A percentile compares a stretch with the other conserved stretches of the same genome.
Conservation (phyloP, 129 eudicot genomes). For the Tagetes patula region DNA sequence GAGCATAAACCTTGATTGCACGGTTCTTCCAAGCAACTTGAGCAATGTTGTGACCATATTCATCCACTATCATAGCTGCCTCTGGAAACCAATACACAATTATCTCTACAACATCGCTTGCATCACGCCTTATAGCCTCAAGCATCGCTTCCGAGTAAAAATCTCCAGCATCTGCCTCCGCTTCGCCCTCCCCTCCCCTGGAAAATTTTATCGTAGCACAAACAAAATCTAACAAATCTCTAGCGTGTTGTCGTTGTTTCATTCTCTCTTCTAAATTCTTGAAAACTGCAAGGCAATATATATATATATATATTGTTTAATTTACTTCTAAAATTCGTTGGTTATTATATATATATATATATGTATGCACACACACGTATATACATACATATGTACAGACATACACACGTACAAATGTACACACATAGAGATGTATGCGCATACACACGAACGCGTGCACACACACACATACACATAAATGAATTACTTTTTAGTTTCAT, state of each 20-base stretch:
- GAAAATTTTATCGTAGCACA: background rate
- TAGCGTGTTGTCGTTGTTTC: background rate
- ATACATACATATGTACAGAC: no score
- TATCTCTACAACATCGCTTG: background rate
- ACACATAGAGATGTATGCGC: no score
- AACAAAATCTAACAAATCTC: background rate
- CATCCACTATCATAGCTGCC: background rate
- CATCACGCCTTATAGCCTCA: conserved; percentile 9
- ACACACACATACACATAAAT: no score
- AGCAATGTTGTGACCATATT: conserved; percentile 10
- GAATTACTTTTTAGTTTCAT: no score
- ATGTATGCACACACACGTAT: no score
- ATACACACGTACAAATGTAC: no score
- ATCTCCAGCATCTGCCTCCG: no score
- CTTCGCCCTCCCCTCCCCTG: no score
- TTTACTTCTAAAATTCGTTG: no score
- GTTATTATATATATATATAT: no score
- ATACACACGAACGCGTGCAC: no score
- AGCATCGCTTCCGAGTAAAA: background rate
- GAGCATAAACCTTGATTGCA: background rate
- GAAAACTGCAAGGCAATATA: background rate
- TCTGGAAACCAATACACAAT: background rate
- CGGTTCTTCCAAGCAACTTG: conserved; percentile 7
- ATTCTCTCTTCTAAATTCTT: background rate
- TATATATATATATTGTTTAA: no score